Percentiles rank a stretch among this genome's conserved stretches.
Evolutionary conservation across 345 rosid genomes (phyloP).

Genomic region (Arabidopsis suecica): DNA sequence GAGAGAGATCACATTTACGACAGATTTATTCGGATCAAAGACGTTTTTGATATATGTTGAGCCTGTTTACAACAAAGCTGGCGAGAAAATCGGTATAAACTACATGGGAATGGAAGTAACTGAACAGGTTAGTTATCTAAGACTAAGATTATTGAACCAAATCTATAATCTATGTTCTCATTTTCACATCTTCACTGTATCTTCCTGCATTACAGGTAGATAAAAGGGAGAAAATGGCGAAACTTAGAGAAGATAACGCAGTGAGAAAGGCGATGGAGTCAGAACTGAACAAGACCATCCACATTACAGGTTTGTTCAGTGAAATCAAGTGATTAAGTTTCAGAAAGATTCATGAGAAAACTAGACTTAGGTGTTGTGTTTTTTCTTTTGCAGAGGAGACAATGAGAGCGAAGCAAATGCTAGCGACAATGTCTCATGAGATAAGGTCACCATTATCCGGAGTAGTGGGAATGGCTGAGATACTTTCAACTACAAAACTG

Average conservation of each 20-base stretch:
- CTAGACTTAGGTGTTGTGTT: background rate
- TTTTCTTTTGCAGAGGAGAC: constrained; percentile 80
- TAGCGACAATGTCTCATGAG: constrained; percentile 98
- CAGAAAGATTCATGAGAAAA: background rate
- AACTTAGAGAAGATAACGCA: constrained; percentile 93
- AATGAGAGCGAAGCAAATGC: constrained; percentile 96
- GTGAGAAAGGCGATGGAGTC: constrained; percentile 97
- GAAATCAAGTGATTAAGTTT: background rate
- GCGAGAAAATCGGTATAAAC: constrained; percentile 88
- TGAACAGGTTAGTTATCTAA: constrained; percentile 68
- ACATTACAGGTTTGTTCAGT: constrained; percentile 79
- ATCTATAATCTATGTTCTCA: background rate
- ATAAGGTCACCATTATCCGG: constrained; percentile 94
- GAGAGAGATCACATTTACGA: constrained; percentile 89
- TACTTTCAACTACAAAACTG: constrained; percentile 76
- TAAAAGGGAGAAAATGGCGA: constrained; percentile 86
- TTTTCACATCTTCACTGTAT: background rate
- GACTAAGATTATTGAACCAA: background rate
- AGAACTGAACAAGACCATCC: constrained; percentile 90
- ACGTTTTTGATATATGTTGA: constrained; percentile 89
- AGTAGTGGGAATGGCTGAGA: constrained; percentile 97
- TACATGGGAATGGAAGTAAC: constrained; percentile 98
- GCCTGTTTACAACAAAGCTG: constrained; percentile 87
- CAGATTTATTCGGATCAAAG: constrained; percentile 81
- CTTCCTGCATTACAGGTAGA: constrained; percentile 53